Evolutionary conservation across 805 yeast genomes (phyloP), one percentile per base, ranked within the genome.

Genomic region (Kluyveromyces nonfermentans): DNA sequence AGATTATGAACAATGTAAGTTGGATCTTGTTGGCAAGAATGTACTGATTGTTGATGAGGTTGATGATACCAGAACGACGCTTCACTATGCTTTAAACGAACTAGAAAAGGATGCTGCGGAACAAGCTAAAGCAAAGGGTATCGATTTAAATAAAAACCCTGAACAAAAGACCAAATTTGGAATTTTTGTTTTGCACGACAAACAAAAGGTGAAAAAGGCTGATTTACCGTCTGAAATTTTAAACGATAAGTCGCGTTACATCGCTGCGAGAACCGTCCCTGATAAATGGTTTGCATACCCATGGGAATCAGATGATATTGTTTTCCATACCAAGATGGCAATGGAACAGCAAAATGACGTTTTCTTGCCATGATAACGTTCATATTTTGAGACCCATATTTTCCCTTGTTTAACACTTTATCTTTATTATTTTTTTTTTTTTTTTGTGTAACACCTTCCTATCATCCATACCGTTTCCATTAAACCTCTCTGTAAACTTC

Each of bases 201-300:
- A 84, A 67, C 50, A 69, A 40, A 84, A 84, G 67, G 74, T 77
- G 41, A 84, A 84, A 69, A 78, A 73, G 52, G 90, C 89, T 22
- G 78, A 76, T 39, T 68, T 84, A 47, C 89, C 90, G 1, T 72
- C 69, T 16, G 80, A 77, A 35, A 73, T 84, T 53, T 67, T 76
- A 67, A 67, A 75, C 35, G 71, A 75, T 41, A 77, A 75, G 41
- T 71, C 73, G 49, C 62, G 65, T 49, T 84, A 84, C 64, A 76
- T 81, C 52, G 88, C 83, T 43, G 88, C 87, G 16, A 75, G 82
- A 65, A 70, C 76, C 33, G 85, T 83, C 37, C 88, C 84, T 31
- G 93, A 85, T 57, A 71, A 72, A 46, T 84, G 94, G 94, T 83
- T 81, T 51, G 89, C 93, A 18, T 84, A 84, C 56, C 94, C 94